Percentiles rank a stretch among this genome's conserved stretches.
Evolutionary conservation across 2,329 filamentous ascomycete species (phyloP).

Genomic region (Botrytis fabae): DNA sequence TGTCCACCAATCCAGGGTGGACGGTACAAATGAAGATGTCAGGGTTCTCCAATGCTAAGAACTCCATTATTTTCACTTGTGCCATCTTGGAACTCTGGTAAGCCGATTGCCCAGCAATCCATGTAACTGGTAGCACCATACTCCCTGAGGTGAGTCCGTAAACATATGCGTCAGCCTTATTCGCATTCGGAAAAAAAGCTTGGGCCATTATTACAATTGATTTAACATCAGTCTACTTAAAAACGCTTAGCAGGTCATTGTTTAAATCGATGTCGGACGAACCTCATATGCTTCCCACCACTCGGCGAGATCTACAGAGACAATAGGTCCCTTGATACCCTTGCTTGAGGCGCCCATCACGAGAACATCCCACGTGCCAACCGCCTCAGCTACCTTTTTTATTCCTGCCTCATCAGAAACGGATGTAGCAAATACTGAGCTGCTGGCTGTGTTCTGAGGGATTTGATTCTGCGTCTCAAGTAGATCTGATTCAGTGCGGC

Average conservation of each 20-base stretch:
- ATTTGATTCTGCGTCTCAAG: neutral
- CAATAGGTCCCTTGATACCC: neutral
- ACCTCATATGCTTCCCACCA: neutral
- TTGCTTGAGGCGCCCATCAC: neutral
- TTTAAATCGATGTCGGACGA: too few species aligned
- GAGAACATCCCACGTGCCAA: neutral
- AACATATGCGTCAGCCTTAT: neutral
- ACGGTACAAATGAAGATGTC: neutral
- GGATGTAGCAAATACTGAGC: neutral
- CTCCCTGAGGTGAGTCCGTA: neutral
- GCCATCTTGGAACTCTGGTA: neutral
- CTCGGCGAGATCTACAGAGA: neutral
- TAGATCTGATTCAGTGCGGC: conserved; percentile 42
- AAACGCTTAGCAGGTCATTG: neutral
- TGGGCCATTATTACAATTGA: neutral
- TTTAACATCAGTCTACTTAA: neutral
- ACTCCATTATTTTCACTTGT: conserved; percentile 6
- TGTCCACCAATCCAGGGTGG: conserved; percentile 8
- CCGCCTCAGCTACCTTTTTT: neutral
- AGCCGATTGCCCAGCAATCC: neutral
- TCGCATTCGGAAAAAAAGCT: neutral
- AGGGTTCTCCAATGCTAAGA: neutral
- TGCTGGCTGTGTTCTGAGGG: neutral
- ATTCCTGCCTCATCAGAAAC: neutral
- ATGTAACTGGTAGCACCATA: neutral